A percentile compares a stretch with the other conserved stretches of the same genome.
Evolutionary conservation across 768 basidiomycete species (phyloP).

Genomic region (Tephrocybe sp.): DNA sequence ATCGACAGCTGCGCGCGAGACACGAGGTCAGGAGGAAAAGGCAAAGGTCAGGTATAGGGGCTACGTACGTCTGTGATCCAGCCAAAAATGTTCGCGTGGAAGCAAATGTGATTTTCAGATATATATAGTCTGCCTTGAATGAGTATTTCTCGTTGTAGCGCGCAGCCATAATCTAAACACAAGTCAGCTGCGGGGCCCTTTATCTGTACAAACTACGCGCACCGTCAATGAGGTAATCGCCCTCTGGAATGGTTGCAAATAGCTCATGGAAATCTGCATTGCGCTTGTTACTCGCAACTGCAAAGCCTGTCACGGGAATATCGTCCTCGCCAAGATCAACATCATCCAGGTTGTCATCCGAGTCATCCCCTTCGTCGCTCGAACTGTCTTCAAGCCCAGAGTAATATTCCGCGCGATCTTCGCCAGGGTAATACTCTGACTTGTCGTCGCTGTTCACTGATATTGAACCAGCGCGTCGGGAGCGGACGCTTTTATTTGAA

Average conservation of each 20-base stretch:
- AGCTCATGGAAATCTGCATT: constrained; percentile 96
- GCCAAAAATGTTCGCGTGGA: constrained; percentile 98
- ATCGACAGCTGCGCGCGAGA: constrained; percentile 63
- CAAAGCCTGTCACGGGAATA: constrained; percentile 93
- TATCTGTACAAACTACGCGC: constrained; percentile 26
- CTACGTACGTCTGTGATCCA: constrained; percentile 93
- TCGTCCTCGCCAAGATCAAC: constrained; percentile 62
- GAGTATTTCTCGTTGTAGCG: constrained; percentile 92
- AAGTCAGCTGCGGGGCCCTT: constrained; percentile 2
- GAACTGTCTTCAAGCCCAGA: constrained; percentile 36
- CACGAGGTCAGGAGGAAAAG: constrained; percentile 17
- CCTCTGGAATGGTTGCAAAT: constrained; percentile 86
- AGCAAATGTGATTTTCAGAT: constrained; percentile 99
- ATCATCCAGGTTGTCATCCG: constrained; percentile 35
- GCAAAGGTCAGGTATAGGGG: not conserved
- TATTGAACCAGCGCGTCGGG: constrained; percentile 11
- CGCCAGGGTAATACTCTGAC: constrained; percentile 27
- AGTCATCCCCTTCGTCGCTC: constrained; percentile 28
- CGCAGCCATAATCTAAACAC: constrained; percentile 94
- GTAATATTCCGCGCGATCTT: constrained; percentile 34
- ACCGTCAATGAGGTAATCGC: constrained; percentile 99
- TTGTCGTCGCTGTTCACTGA: constrained; percentile 30
- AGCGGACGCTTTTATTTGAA: constrained; percentile 22
- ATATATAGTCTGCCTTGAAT: constrained; percentile 96
- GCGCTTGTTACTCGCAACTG: constrained; percentile 91